A percentile compares a stretch with the other conserved stretches of the same genome.
These are phyloP conservation scores for Coniferiporia weirii DNA, from an alignment of 1,284 basidiomycete species.

Conservation along the genomic window DNA sequence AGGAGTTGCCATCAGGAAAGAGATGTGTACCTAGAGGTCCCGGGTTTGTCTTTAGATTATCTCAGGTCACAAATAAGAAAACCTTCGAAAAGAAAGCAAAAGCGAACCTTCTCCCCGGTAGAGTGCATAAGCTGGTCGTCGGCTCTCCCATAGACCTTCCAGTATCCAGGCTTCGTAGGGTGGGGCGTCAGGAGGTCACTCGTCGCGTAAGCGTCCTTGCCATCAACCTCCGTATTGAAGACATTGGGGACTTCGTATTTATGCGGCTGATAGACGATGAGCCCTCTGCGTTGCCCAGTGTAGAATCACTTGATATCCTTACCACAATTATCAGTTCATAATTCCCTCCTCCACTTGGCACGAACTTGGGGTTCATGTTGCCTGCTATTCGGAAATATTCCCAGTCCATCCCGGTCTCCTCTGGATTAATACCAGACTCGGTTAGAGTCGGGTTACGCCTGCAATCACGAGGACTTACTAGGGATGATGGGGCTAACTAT, in stretches of 20 bases:
- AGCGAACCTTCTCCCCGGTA: slow-evolving; percentile 45
- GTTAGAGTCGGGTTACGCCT: background rate
- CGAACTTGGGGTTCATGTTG: slow-evolving; percentile 5
- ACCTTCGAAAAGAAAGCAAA: too few species aligned
- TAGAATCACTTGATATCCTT: background rate
- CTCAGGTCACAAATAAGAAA: too few species aligned
- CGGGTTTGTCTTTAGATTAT: slow-evolving; percentile 32
- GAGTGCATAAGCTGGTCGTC: slow-evolving; percentile 50
- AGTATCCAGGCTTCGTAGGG: slow-evolving; percentile 38
- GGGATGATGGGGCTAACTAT: slow-evolving; percentile 18
- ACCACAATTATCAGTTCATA: slow-evolving; percentile 22
- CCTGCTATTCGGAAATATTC: slow-evolving; percentile 24
- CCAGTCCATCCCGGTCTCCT: slow-evolving; percentile 22
- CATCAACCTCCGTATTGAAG: slow-evolving; percentile 21
- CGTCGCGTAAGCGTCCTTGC: slow-evolving; percentile 31
- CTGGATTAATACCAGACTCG: background rate
- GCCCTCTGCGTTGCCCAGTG: slow-evolving; percentile 4
- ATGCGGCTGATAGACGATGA: slow-evolving; percentile 19
- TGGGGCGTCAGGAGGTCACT: slow-evolving; percentile 42
- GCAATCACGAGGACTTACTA: slow-evolving; percentile 15
- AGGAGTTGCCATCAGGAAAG: background rate
- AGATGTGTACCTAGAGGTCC: slow-evolving; percentile 32
- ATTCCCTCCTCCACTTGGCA: slow-evolving; percentile 18
- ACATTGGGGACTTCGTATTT: slow-evolving; percentile 11
- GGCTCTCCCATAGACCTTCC: slow-evolving; percentile 40